A percentile compares a stretch with the other conserved stretches of the same genome.
Conservation (phyloP, 2,329 filamentous ascomycete genomes). For the Fusarium mexicanum region DNA sequence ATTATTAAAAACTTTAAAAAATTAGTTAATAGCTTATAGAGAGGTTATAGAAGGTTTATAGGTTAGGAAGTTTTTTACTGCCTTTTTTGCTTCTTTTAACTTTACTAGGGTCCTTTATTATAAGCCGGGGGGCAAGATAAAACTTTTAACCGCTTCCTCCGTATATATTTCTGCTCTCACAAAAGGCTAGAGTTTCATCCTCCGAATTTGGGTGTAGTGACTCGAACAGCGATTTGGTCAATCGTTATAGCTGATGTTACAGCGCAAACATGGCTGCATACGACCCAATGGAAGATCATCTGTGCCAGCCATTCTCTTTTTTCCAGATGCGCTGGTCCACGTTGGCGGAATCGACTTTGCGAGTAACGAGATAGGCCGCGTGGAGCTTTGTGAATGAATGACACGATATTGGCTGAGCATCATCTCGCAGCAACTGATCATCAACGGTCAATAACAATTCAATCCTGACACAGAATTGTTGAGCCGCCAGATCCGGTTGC, state of each 20-base stretch:
- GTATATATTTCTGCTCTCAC: not conserved
- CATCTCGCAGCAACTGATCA: conserved; percentile 1
- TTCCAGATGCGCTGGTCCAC: conserved; percentile 9
- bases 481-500: conserved; percentile 41
- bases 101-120: no score
- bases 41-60: no score
- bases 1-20: no score
- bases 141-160: no score
- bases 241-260: conserved; percentile 8
- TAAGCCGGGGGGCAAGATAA: no score
- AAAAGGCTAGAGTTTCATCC: conserved; percentile 29
- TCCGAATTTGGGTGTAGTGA: conserved; percentile 23
- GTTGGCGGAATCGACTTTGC: conserved; percentile 4
- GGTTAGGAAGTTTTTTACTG: no score
- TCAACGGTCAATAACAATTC: not conserved
- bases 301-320: conserved; percentile 7
- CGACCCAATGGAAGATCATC: not conserved
- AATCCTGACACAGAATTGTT: conserved; percentile 4
- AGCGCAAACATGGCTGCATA: conserved; percentile 7
- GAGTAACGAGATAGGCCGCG: not conserved
- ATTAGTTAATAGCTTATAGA: no score
- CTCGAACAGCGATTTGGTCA: conserved; percentile 10
- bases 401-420: not conserved
- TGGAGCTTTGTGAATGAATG: conserved; percentile 14
- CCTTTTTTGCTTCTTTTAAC: no score